Base-by-base conservation (phyloP, 805 yeast species). In the Babjeviella inositovora region DNA sequence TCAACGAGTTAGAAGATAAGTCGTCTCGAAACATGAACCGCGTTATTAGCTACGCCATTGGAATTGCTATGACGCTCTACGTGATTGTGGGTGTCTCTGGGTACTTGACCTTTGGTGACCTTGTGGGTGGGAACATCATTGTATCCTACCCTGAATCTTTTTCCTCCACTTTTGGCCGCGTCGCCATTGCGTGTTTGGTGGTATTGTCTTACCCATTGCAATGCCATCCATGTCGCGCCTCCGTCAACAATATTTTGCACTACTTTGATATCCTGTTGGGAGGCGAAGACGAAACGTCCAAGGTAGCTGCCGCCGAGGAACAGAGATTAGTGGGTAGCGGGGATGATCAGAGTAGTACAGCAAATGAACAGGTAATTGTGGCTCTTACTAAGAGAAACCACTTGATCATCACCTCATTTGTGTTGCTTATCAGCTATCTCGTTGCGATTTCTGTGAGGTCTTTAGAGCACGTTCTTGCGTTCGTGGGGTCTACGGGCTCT, bases 401-500 rank as follows among this genome's bases (percentile, higher is more conserved):
- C n/a, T n/a, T 48, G 7, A 25, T 42, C n/a, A 37, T 62, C 13
- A 65, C 73, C 1, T 28, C 52, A 2, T 22, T 35, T 4, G 53
- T 67, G 15, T 53, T 84, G 23, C 18, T 59, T 1, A 37, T 57
- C 5, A 68, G 82, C 22, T 82, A 75, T 40, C 25, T 53, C 1
- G 52, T 75, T 7, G 90, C 95, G 0, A 47, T 73, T 17, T 44
- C 67, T 4, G 73, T 84, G 15, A 53, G 53, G 8, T 80, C 93
- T 1, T 65, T 84, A 34, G 93, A 87, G 14, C 63, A 72, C 22
- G 85, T 85, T 8, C 52, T 84, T 33, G 84, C 93, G 2, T 55
- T 84, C 32, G 93, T 84, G 4, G 96, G 96, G 2, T 79, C 94
- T 1, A 82, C 94, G 0, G 95, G 95, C 0, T 80, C 93, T 1